A percentile compares a stretch with the other conserved stretches of the same genome.
These are phyloP conservation scores for Diutina scorzettiae DNA, from an alignment of 1,139 yeast genomes.

Conservation along the genomic window DNA sequence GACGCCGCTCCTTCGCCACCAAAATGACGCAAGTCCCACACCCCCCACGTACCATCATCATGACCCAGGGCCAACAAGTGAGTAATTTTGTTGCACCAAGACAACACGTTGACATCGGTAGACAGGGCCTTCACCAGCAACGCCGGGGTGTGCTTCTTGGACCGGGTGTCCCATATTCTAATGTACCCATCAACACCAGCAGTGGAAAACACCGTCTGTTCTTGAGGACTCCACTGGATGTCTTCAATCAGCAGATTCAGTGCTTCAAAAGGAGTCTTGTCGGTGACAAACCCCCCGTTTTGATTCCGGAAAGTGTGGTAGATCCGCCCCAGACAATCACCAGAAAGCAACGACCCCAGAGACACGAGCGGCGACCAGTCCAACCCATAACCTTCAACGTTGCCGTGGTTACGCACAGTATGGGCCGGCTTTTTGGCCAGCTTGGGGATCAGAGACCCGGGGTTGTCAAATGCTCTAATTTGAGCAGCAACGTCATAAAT, in stretches of 20 bases:
- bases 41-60: conserved; percentile 95
- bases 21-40: conserved; percentile 93
- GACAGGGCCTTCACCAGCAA: conserved; percentile 72
- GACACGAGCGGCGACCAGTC: conserved; percentile 90
- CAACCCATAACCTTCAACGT: conserved; percentile 91
- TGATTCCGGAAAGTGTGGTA: conserved; percentile 64
- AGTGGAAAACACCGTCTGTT: conserved; percentile 85
- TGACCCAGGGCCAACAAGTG: conserved; percentile 91
- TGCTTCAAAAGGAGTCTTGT: conserved; percentile 63
- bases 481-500: conserved; percentile 77
- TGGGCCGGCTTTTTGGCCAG: conserved; percentile 68
- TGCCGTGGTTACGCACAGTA: conserved; percentile 83
- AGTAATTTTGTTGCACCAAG: conserved; percentile 86
- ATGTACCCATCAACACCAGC: conserved; percentile 88
- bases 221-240: conserved; percentile 92
- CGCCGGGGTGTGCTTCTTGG: conserved; percentile 86
- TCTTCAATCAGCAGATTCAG: conserved; percentile 77
- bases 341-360: conserved; percentile 76
- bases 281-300: conserved; percentile 72
- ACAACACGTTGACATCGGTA: conserved; percentile 86
- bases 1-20: conserved; percentile 38
- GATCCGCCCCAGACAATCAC: conserved; percentile 80
- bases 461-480: conserved; percentile 72
- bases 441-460: conserved; percentile 77
- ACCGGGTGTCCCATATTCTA: conserved; percentile 94